Evolutionary conservation across 2,329 filamentous ascomycete species (phyloP), one percentile per base, ranked within the genome.

Genomic region (Didymellaceae sp.): DNA sequence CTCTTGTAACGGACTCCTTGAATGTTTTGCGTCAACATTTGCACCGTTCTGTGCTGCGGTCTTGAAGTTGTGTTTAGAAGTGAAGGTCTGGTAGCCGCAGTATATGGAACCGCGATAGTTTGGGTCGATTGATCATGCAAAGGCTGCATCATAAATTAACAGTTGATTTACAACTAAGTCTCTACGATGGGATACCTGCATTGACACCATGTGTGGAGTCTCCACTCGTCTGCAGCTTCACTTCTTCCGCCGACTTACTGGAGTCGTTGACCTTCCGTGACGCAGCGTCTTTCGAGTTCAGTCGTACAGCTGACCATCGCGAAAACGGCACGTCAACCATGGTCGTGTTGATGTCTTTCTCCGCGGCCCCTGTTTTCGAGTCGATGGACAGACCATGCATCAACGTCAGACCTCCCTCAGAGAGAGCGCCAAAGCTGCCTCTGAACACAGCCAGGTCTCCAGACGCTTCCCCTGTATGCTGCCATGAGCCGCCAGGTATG

Each of bases 391-490:
- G 7, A 25, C 39, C 43, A 21, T 53, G 57, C 45, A 55, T 63
- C 17, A 73, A 41, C 7, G 56, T 65, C 46, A 74, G 53, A 2
- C 86, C 87, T 13, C 80, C 73, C 41, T 83, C 80, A 0, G 86
- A 86, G 14, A 87, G 73, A 8, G 81, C 85, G 17, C 87, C 86
- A 64, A 90, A 90, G 48, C 80, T 77, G 20, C 71, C 47, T 51
- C 55, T 45, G 39, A 62, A 63, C 1, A 63, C 57, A 26, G 55
- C 63, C 34, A 62, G 42, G 2, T 59, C 49, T 11, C 56, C 52
- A 13, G 53, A 42, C 1, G 42, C 30, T 5, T 52, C 20, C 7
- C 44, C 31, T 6, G 44, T 24, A 16, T 59, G 47, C 37, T 69
- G 63, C 56, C 59, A 59, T 11, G 61, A 64, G 1, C 45, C 52